Conservation (phyloP, 2,329 filamentous ascomycete genomes). For the Neoscytalidium dimidiatum region DNA sequence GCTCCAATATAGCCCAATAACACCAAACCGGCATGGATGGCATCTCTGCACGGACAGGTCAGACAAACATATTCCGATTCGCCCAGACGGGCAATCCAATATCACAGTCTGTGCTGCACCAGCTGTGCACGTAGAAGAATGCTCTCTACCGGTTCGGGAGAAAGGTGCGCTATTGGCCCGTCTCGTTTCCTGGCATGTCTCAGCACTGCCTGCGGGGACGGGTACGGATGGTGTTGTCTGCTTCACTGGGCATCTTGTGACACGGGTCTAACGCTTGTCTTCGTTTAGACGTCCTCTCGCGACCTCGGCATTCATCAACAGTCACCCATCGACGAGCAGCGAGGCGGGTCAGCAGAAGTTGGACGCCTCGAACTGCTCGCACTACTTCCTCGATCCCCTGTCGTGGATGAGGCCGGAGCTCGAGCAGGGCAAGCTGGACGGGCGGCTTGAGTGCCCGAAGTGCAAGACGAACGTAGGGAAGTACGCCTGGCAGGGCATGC, state of each 20-base stretch:
- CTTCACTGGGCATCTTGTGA: neutral
- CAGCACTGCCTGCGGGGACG: neutral
- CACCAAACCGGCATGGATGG: neutral
- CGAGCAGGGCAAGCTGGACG: slow-evolving; percentile 80
- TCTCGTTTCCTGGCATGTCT: neutral
- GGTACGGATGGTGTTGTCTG: neutral
- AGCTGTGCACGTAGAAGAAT: neutral
- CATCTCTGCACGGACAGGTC: neutral
- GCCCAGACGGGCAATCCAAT: neutral
- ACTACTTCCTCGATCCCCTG: slow-evolving; percentile 88
- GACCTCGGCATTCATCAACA: slow-evolving; percentile 66
- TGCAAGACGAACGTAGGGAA: slow-evolving; percentile 85
- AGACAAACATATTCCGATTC: neutral
- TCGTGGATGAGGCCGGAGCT: slow-evolving; percentile 92
- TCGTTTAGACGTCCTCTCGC: slow-evolving; percentile 58
- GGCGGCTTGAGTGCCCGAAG: slow-evolving; percentile 81
- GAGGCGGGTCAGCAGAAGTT: slow-evolving; percentile 20
- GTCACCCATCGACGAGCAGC: slow-evolving; percentile 50
- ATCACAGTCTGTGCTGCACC: neutral
- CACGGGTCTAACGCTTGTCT: neutral
- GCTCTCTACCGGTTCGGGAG: neutral
- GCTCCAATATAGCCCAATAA: neutral
- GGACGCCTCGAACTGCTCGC: slow-evolving; percentile 62
- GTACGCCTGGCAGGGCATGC: slow-evolving; percentile 95
- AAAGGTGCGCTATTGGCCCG: neutral